Conservation (phyloP, 2,329 filamentous ascomycete genomes). For the Xylariaceae sp. region DNA sequence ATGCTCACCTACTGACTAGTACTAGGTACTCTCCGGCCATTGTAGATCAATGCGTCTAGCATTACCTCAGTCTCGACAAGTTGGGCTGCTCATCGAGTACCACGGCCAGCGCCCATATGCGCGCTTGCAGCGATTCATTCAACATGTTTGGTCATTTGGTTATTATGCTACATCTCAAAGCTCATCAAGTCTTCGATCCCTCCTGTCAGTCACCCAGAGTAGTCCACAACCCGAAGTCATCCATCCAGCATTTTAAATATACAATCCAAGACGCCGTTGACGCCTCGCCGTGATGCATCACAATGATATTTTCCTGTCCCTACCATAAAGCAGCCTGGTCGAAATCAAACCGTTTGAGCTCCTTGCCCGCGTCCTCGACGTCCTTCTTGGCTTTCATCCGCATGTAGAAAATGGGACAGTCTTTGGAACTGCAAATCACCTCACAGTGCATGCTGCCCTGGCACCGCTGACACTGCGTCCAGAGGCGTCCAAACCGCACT, state of each 20-base stretch:
- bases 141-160: too few species aligned
- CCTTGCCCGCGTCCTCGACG: constrained; percentile 89
- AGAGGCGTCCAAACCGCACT: constrained; percentile 85
- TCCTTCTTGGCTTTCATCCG: constrained; percentile 99
- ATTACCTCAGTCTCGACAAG: too few species aligned
- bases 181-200: too few species aligned
- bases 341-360: constrained; percentile 83
- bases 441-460: constrained; percentile 98
- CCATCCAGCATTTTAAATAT: neutral
- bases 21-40: too few species aligned
- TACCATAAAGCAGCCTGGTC: constrained; percentile 69
- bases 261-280: constrained; percentile 8
- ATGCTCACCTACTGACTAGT: too few species aligned
- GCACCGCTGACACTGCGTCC: constrained; percentile 97
- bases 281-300: constrained; percentile 20
- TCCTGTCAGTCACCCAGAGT: too few species aligned
- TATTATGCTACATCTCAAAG: too few species aligned
- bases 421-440: constrained; percentile 92
- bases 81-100: too few species aligned
- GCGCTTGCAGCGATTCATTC: too few species aligned
- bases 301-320: neutral
- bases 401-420: constrained; percentile 99
- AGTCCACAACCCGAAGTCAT: too few species aligned
- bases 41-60: too few species aligned
- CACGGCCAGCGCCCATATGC: too few species aligned